phyloP scores from a whole-genome alignment of 2,329 filamentous ascomycete genomes.

The Stemphylium beticola region DNA sequence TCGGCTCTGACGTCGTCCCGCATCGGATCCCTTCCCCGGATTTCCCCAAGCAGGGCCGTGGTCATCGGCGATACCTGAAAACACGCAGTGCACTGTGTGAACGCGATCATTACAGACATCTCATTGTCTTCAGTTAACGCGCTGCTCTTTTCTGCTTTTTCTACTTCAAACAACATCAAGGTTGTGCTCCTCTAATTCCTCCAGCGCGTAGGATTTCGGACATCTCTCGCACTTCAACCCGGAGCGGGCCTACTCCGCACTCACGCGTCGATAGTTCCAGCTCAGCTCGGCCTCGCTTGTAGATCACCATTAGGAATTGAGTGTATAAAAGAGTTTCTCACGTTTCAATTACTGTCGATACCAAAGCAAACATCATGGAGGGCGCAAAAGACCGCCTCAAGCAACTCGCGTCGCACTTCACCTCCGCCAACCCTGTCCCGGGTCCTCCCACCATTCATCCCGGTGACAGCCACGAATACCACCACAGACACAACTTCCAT shows the following conservation, averaged over 20 bases:
- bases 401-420: conserved; percentile 48
- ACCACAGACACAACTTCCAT: conserved; percentile 68
- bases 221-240: conserved; percentile 6
- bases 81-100: not conserved
- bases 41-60: conserved; percentile 11
- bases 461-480: conserved; percentile 47
- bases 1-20: conserved; percentile 36
- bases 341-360: not conserved
- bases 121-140: not conserved
- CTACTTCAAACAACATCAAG: not conserved
- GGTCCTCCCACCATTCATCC: conserved; percentile 46
- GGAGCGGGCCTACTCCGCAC: conserved; percentile 24
- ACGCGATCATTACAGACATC: not conserved
- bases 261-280: conserved; percentile 19
- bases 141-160: not conserved
- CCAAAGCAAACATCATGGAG: conserved; percentile 10
- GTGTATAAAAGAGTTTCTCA: conserved; percentile 4
- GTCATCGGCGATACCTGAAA: conserved; percentile 1
- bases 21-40: conserved; percentile 28
- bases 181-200: not conserved
- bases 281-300: conserved; percentile 6
- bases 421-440: conserved; percentile 37
- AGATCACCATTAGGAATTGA: conserved; percentile 8
- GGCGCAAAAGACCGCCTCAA: conserved; percentile 38
- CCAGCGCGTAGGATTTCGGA: not conserved